These are phyloP conservation scores for Ophiostoma himal-ulmi DNA, from an alignment of 2,329 filamentous ascomycete species.

Conservation along the genomic window DNA sequence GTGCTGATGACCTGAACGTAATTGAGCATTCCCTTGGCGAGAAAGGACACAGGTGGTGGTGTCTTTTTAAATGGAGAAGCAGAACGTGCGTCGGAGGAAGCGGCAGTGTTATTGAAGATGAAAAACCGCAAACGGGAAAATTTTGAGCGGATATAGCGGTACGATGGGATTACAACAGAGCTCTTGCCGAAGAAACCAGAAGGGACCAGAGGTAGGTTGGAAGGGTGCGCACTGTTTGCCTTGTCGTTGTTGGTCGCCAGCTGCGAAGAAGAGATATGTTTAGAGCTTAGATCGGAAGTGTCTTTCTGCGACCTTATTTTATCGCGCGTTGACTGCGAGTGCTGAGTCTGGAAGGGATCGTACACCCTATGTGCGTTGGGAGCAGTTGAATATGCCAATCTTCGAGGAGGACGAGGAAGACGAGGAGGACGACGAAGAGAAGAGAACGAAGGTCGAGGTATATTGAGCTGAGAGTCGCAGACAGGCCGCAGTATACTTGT, in stretches of 20 bases:
- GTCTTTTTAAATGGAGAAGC: neutral
- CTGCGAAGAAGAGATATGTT: neutral
- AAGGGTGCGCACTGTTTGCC: neutral
- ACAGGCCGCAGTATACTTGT: neutral
- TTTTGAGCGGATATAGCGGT: neutral
- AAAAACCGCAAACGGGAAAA: neutral
- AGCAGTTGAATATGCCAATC: neutral
- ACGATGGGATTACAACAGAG: neutral
- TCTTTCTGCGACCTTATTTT: neutral
- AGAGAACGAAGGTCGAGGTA: neutral
- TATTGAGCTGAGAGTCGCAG: neutral
- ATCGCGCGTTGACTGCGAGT: neutral
- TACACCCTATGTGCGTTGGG: neutral
- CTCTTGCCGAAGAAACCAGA: neutral
- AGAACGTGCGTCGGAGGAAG: neutral
- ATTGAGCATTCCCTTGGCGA: slow-evolving; percentile 56
- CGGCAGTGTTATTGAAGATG: neutral
- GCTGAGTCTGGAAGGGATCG: neutral
- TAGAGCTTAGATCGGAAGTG: too few species aligned
- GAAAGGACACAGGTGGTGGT: neutral
- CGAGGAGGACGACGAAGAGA: neutral
- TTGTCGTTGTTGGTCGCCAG: neutral
- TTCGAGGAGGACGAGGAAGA: neutral
- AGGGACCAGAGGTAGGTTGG: neutral
- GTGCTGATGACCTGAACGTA: slow-evolving; percentile 70